phyloP scores from a whole-genome alignment of 306 rosid genomes.

The Mimosa bimucronata region DNA sequence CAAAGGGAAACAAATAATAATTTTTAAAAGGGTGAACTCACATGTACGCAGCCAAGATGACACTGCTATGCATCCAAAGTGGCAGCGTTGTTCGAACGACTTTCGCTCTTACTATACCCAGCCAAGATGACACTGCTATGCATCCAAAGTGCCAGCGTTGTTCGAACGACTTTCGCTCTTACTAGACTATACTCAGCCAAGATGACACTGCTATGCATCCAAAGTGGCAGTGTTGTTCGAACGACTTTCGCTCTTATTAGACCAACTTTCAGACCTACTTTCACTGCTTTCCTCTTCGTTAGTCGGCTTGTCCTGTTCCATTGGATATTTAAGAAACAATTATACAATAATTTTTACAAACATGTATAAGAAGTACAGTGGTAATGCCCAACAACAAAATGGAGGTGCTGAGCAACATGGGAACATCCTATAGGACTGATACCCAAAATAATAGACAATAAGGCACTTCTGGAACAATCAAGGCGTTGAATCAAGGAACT shows the following conservation, averaged over 20 bases:
- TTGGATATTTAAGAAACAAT: slow-evolving; percentile 32
- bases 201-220: neutral
- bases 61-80: neutral
- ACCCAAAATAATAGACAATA: slow-evolving; percentile 4
- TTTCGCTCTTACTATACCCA: neutral
- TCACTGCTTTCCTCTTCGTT: slow-evolving; percentile 22
- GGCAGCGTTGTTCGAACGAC: slow-evolving; percentile 24
- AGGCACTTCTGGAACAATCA: slow-evolving; percentile 7
- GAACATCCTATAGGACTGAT: slow-evolving; percentile 21
- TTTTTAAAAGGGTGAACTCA: neutral
- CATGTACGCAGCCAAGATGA: neutral
- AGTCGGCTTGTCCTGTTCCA: slow-evolving; percentile 52
- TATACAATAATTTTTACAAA: slow-evolving; percentile 29
- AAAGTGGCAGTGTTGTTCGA: slow-evolving; percentile 19
- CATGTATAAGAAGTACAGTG: slow-evolving; percentile 4
- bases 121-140: too few species aligned
- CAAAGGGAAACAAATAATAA: neutral
- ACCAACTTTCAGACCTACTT: slow-evolving; percentile 21
- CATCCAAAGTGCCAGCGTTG: too few species aligned
- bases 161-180: too few species aligned
- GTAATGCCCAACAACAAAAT: neutral
- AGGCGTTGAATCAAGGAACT: slow-evolving; percentile 20
- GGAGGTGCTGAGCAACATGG: slow-evolving; percentile 13
- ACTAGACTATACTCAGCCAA: too few species aligned
- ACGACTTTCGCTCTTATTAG: neutral